Evolutionary conservation across 1,139 yeast genomes (phyloP).

Genomic region (Taphrina populina): DNA sequence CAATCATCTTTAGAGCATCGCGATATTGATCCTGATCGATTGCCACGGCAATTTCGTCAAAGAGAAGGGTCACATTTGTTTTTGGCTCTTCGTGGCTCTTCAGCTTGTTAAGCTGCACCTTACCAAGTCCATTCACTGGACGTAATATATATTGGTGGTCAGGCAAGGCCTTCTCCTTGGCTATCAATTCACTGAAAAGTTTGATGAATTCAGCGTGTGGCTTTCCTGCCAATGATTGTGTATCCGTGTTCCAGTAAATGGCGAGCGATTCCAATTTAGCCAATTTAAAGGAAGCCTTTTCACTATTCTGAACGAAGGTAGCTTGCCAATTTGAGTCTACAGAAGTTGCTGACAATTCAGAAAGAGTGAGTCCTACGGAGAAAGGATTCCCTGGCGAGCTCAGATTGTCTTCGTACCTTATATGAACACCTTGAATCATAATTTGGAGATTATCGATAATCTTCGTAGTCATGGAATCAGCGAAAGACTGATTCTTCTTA

Average conservation of each 20-base stretch:
- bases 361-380: conserved; percentile 76
- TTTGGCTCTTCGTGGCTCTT: conserved; percentile 74
- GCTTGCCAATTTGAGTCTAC: conserved; percentile 85
- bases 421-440: conserved; percentile 86
- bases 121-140: conserved; percentile 89
- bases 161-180: conserved; percentile 41
- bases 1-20: conserved; percentile 76
- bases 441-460: conserved; percentile 90
- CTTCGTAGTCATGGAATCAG: conserved; percentile 82
- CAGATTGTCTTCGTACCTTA: conserved; percentile 78
- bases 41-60: conserved; percentile 83
- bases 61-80: conserved; percentile 60
- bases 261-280: conserved; percentile 73
- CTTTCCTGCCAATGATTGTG: conserved; percentile 46
- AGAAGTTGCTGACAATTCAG: conserved; percentile 87
- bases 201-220: conserved; percentile 39
- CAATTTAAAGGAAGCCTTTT: conserved; percentile 69
- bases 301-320: conserved; percentile 73
- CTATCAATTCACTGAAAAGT: conserved; percentile 41
- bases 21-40: conserved; percentile 82
- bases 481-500: conserved; percentile 69
- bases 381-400: conserved; percentile 58
- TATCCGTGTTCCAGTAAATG: conserved; percentile 80
- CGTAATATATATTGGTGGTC: conserved; percentile 66
- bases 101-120: conserved; percentile 71